Evolutionary conservation across 768 basidiomycete species (phyloP), one percentile per base, ranked within the genome.

Genomic region (Phanerochaete sordida): DNA sequence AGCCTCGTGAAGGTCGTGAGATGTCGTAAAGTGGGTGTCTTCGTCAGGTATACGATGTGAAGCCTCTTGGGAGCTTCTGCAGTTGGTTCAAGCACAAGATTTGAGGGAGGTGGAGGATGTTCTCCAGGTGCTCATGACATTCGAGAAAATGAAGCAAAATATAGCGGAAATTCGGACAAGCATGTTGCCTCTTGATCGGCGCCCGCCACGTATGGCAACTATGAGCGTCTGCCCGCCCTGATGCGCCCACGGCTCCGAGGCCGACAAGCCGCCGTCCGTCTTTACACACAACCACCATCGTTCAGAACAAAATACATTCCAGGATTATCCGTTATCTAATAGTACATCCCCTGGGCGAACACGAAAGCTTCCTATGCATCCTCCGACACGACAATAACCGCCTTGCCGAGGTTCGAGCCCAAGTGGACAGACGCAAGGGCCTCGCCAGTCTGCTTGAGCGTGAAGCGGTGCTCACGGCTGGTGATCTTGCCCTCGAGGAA

Each of bases 401-500:
- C 33, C 54, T 61, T 61, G 49, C 60, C 60, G 12, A 50, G 12
- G 35, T 56, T 61, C 43, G 43, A 49, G 31, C 53, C 55, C 11
- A 3, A 5, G 37, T 61, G 60, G 43, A 61, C 55, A 21, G 53
- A 48, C 19, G 21, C 19, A 21, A 61, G 48, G 15, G 60, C 60
- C 53, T 48, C 55, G 19, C 60, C 60, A 19, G 60, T 46, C 46
- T 56, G 54, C 50, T 51, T 61, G 27, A 61, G 47, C 1, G 28
- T 12, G 48, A 49, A 61, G 33, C 55, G 31, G 46, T 56, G 53
- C 55, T 61, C 60, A 23, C 55, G 53, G 46, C n/a, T 49, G 54
- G 53, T 61, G 48, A 61, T 61, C 60, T 57, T 61, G 31, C 60
- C 60, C 48, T 43, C 54, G 11, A 49, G 48, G 47, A 61, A 30